A percentile compares a stretch with the other conserved stretches of the same genome.
These are phyloP conservation scores for Xylaria flabelliformis DNA, from an alignment of 495 filamentous ascomycete genomes.

Conservation along the genomic window DNA sequence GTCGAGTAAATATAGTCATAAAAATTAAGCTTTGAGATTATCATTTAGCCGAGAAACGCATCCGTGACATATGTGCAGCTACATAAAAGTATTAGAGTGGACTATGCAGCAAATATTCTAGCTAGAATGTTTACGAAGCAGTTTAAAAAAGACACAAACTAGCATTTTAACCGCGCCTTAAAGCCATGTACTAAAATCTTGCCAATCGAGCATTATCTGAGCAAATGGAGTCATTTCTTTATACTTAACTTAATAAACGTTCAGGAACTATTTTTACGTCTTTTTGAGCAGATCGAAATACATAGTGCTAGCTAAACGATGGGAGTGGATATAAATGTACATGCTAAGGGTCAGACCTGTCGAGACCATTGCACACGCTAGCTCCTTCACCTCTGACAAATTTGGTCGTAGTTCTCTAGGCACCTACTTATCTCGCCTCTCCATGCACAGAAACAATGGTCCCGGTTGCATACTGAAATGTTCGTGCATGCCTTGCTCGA, in stretches of 20 bases:
- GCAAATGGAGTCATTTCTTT: neutral
- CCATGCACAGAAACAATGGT: neutral
- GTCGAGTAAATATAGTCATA: neutral
- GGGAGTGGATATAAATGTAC: neutral
- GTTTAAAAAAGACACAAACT: neutral
- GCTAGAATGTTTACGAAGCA: neutral
- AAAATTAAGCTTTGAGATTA: neutral
- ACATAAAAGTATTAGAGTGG: neutral
- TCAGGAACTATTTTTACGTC: neutral
- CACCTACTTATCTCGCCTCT: neutral
- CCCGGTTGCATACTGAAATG: neutral
- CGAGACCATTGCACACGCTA: neutral
- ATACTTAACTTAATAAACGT: neutral
- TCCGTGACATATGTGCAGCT: neutral
- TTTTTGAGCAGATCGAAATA: neutral
- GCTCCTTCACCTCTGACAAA: neutral
- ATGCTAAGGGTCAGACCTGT: neutral
- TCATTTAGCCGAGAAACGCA: neutral
- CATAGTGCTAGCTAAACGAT: neutral
- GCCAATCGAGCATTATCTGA: neutral
- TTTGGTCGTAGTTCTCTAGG: neutral
- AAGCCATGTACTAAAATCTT: neutral
- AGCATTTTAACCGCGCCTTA: neutral
- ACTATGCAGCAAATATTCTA: neutral
- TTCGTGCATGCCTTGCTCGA: neutral